Base-by-base conservation (phyloP, 2,329 filamentous ascomycete genomes). In the Knufia petricola region DNA sequence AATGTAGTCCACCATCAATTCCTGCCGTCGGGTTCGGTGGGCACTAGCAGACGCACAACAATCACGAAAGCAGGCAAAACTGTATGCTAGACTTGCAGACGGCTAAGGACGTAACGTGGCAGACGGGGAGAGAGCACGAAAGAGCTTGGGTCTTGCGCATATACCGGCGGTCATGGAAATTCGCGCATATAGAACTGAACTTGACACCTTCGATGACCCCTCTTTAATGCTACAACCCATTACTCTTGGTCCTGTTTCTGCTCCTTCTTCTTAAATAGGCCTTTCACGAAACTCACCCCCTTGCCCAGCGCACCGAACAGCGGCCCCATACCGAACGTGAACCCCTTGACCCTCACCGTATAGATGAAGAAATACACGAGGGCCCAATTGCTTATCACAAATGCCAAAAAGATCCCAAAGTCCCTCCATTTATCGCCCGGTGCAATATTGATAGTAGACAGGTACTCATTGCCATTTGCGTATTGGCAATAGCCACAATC, bases 321-420 rank as follows among this genome's bases (percentile, higher is more conserved):
- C 37, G 66, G 67, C 0, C 77, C 77, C 50, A 87, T 71, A 0
- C 83, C 84, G 63, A 87, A 87, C 19, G 66, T 76, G 82, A 82
- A 87, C 6, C 81, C 76, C 54, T 74, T 75, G 48, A 87, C 77
- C 15, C 84, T 73, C 4, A 86, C 81, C 2, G 78, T 82, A 65
- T 83, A 88, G 49, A 87, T 79, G 60, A 88, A 87, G 66, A 87
- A 85, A 62, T 85, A 85, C 1, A 87, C 82, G 47, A 87, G 64
- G 34, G 74, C 67, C 79, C 80, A 87, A 60, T 87, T 87, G 44
- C 77, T 81, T 12, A 84, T 67, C 46, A 77, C 78, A 61, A 87
- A 88, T 1, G 77, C 79, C 7, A 85, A 57, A 68, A 87, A 85
- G 52, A 87, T 81, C 6, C 82, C 84, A 57, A 87, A 84, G 62